phyloP scores from a whole-genome alignment of 768 basidiomycete genomes.

The Boletus reticuloceps region DNA sequence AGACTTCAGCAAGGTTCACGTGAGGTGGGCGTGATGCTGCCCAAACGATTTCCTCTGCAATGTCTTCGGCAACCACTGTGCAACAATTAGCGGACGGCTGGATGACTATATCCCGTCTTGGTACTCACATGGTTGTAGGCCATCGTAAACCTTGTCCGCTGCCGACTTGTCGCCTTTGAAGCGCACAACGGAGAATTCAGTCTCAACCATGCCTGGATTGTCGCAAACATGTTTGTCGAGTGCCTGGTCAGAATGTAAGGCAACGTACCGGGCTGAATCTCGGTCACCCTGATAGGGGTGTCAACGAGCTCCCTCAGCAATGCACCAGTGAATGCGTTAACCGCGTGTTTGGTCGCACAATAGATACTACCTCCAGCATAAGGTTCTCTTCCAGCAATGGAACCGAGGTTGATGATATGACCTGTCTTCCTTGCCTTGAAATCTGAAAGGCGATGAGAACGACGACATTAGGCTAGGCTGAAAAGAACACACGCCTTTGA shows the following conservation, averaged over 20 bases:
- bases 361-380: conserved; percentile 93
- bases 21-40: conserved; percentile 87
- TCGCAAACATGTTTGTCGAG: not conserved
- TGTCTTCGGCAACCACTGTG: conserved; percentile 71
- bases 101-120: not conserved
- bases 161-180: conserved; percentile 80
- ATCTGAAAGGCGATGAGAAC: conserved; percentile 40
- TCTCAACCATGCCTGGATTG: conserved; percentile 73
- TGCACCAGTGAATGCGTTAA: conserved; percentile 81
- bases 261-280: conserved; percentile 82
- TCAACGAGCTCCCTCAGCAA: conserved; percentile 86
- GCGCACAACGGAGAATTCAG: conserved; percentile 89
- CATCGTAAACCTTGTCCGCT: conserved; percentile 90
- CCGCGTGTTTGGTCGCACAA: conserved; percentile 86
- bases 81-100: conserved; percentile 5
- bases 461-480: not conserved
- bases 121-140: conserved; percentile 76
- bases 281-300: conserved; percentile 90
- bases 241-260: not conserved
- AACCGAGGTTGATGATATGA: conserved; percentile 94
- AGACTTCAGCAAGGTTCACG: conserved; percentile 84
- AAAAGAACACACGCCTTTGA: conserved; percentile 42
- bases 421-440: conserved; percentile 77
- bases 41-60: conserved; percentile 99
- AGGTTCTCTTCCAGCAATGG: conserved; percentile 83